Evolutionary conservation across 305 asterid genomes (phyloP), one percentile per base, ranked within the genome.

Genomic region (Andrographis paniculata): DNA sequence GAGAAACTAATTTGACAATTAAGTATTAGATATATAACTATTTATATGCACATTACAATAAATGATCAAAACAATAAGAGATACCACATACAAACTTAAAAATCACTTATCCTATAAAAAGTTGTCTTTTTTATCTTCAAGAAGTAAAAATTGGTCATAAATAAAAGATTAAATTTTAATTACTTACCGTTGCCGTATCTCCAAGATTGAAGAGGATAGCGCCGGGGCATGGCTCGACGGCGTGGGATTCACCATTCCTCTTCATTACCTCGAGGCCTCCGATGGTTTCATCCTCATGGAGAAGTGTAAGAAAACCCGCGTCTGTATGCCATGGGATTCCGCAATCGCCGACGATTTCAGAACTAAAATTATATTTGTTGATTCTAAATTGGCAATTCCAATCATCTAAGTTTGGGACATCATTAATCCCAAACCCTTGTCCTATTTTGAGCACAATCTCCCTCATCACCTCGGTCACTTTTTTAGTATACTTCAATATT

Each of bases 181-280:
- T 19, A 63, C 75, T 60, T 50, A 82, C 85, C 0, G 73, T 22
- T 5, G 82, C 86, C 12, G 64, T 64, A 21, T 83, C 89, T 39
- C 94, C 89, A n/a, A 76, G 75, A 60, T 74, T 70, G 63, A 79
- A 77, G 20, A 76, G 52, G 30, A 82, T 77, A n/a, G 84, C 65
- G n/a, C 80, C 75, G 0, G 79, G 81, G 49, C 61, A 61, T 0
- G 86, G 86, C 52, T 76, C 76, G 27, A 79, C 65, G 0, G 76
- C 52, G 56, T 56, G 58, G 30, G 69, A 79, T 3, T 62, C 48
- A 2, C 94, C 94, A 17, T 72, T 65, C 21, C 58, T 63, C 49
- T 55, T 62, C 94, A 76, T 65, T 0, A 79, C 75, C 56, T 82
- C 68, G 43, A 82, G 84, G 12, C 94, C 86, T 6, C 83, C 74